These are phyloP conservation scores for Candida yuanshanica DNA, from an alignment of 805 yeast species.

Conservation along the genomic window DNA sequence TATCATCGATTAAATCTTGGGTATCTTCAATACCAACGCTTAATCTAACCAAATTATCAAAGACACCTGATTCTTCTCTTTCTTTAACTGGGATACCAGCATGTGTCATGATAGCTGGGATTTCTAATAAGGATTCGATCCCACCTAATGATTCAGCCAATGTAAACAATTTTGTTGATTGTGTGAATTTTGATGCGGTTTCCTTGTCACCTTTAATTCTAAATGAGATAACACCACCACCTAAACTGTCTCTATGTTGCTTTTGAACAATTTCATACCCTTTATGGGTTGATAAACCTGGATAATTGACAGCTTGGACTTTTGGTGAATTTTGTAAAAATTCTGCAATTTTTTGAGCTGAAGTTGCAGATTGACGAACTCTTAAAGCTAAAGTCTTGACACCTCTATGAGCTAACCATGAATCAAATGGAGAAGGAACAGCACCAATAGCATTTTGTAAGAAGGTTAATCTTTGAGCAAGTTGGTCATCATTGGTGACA, in stretches of 20 bases:
- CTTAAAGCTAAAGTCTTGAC: conserved; percentile 81
- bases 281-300: conserved; percentile 66
- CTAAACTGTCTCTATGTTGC: conserved; percentile 80
- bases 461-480: conserved; percentile 63
- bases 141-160: conserved; percentile 91
- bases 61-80: conserved; percentile 77
- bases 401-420: conserved; percentile 92
- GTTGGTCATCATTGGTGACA: conserved; percentile 56
- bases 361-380: conserved; percentile 58
- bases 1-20: conserved; percentile 68
- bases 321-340: conserved; percentile 43
- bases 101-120: conserved; percentile 89
- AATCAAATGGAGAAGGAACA: conserved; percentile 84
- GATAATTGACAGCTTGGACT: conserved; percentile 73
- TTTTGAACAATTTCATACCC: conserved; percentile 56
- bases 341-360: conserved; percentile 68
- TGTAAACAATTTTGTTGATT: conserved; percentile 69
- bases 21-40: conserved; percentile 85
- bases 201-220: conserved; percentile 78
- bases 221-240: conserved; percentile 91
- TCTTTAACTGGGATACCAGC: conserved; percentile 80
- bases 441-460: conserved; percentile 88
- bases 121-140: conserved; percentile 78
- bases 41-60: conserved; percentile 73
- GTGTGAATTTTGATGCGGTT: conserved; percentile 70